Base-by-base conservation (phyloP, 805 yeast species). In the Lachancea thermotolerans region DNA sequence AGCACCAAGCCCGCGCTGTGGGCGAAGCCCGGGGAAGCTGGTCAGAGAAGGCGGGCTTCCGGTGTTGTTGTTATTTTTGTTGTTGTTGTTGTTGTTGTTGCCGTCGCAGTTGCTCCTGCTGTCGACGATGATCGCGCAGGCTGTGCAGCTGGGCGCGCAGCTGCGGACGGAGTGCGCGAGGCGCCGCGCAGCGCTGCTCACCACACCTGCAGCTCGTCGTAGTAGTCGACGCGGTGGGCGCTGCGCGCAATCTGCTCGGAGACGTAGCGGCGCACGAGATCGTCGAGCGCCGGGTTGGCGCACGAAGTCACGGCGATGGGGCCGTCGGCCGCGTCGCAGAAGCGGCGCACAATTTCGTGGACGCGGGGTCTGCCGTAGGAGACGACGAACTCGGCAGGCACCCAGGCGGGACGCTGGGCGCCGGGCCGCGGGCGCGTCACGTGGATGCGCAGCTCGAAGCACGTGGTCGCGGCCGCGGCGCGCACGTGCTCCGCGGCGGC, bases 171-270 rank as follows among this genome's bases (percentile, higher is more conserved):
- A 21, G 6, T 21, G 25, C 25, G 6, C 4, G 25, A 21, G 25
- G 25, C 25, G 25, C 25, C 25, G 25, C 25, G 7, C 25, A 4
- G 25, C 33, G 16, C 18, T 16, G 3, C 25, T 39, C 21, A 47
- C 50, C 50, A 47, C 2, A 47, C 50, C 33, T 47, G 50, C 12
- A 47, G 41, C 37, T 47, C 50, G 35, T 47, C 50, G 31, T 37
- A 44, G 33, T 21, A 47, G 36, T 47, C 45, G 11, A 44, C 33
- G 35, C 39, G 43, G 35, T 18, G 33, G 16, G 12, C 35, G 11
- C 25, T 39, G 11, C n/a, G 5, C 16, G 21, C 12, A 16, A 47
- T 41, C 11, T 30, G 42, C 17, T 33, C 28, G 10, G 48, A 39
- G 17, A 41, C 44, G 37, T 27, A 25, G 27, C 35, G 36, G 29